Evolutionary conservation across 2,329 filamentous ascomycete species (phyloP).

Genomic region (Fusarium oligoseptatum): DNA sequence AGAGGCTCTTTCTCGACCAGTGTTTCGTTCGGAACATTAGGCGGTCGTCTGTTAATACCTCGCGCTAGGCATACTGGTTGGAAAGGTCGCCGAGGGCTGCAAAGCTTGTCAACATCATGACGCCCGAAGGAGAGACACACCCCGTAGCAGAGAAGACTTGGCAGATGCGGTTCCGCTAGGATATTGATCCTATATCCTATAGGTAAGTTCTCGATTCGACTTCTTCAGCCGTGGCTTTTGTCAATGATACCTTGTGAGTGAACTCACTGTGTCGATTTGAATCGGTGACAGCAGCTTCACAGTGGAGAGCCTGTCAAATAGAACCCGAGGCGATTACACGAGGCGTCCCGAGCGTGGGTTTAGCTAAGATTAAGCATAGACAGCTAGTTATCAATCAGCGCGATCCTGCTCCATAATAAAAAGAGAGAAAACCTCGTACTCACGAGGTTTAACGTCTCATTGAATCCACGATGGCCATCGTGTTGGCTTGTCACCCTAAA

Average conservation of each 20-base stretch:
- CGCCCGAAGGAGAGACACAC: background rate
- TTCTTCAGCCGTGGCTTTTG: background rate
- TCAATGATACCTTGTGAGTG: background rate
- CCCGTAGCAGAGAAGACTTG: background rate
- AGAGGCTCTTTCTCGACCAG: background rate
- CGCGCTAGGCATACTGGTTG: background rate
- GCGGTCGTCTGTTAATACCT: background rate
- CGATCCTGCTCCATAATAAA: background rate
- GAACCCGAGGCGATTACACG: background rate
- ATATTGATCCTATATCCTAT: background rate
- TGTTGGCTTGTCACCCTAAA: background rate
- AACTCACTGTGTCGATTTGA: background rate
- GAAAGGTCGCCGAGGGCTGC: background rate
- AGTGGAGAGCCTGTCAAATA: background rate
- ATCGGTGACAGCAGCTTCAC: background rate
- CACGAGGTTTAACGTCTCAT: background rate
- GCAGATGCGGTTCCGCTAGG: background rate
- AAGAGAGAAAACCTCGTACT: background rate
- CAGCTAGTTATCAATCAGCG: background rate
- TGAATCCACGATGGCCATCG: background rate
- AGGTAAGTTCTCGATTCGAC: background rate
- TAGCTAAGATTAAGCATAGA: constrained; percentile 1
- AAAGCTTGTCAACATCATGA: background rate
- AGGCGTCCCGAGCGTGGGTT: background rate
- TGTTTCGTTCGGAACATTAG: background rate